Evolutionary conservation across 768 basidiomycete genomes (phyloP).

Genomic region (Fomitopsis pulvina): DNA sequence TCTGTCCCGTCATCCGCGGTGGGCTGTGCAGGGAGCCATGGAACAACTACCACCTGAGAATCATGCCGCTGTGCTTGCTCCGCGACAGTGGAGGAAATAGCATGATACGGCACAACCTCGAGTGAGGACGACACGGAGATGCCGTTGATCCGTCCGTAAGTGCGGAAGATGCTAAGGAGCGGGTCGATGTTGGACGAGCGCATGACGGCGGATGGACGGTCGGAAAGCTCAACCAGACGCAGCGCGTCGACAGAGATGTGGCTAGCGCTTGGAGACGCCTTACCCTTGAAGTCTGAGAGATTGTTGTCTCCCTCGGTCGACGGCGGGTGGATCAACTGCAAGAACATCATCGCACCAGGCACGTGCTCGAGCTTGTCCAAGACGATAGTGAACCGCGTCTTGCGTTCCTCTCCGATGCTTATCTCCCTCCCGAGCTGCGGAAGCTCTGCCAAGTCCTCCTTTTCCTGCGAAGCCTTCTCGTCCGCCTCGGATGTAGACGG

Average conservation of each 20-base stretch:
- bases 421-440: slow-evolving; percentile 12
- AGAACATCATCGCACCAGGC: slow-evolving; percentile 83
- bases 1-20: slow-evolving; percentile 7
- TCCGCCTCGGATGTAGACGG: slow-evolving; percentile 18
- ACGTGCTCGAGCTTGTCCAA: slow-evolving; percentile 88
- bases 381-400: slow-evolving; percentile 72
- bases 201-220: slow-evolving; percentile 61
- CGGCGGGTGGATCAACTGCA: slow-evolving; percentile 65
- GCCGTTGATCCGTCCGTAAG: slow-evolving; percentile 69
- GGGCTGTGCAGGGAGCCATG: slow-evolving; percentile 57
- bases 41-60: slow-evolving; percentile 74
- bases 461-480: not conserved
- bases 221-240: slow-evolving; percentile 78
- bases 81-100: slow-evolving; percentile 60
- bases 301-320: slow-evolving; percentile 10
- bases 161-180: slow-evolving; percentile 64
- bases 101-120: slow-evolving; percentile 71
- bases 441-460: not conserved
- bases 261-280: not conserved
- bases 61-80: slow-evolving; percentile 54
- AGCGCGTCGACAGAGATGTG: slow-evolving; percentile 64
- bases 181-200: slow-evolving; percentile 64
- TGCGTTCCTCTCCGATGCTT: slow-evolving; percentile 28
- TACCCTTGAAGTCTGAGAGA: slow-evolving; percentile 5
- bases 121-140: slow-evolving; percentile 59